Base-by-base conservation (phyloP, 495 filamentous ascomycete genomes). In the Penicillium lividum region DNA sequence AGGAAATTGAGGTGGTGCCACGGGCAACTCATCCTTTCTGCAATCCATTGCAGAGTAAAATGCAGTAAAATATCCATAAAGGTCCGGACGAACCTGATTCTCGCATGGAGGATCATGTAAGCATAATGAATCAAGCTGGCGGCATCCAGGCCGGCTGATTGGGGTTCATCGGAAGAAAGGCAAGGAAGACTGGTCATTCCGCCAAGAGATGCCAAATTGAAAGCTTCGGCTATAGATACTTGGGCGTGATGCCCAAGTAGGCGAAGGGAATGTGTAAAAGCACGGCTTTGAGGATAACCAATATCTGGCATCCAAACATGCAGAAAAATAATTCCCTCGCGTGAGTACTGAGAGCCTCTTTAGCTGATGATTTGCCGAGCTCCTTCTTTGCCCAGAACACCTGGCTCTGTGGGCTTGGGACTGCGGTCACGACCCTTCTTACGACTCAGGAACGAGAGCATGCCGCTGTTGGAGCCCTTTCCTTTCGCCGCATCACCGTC, bases 341-440 rank as follows among this genome's bases (percentile, higher is more conserved):
- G 18, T 5, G 34, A 7, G 42, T 42, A 8, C 11, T 29, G 3
- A 34, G 40, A 22, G 31, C 1, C n/a, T n/a, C 36, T 50, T 74
- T 63, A 73, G 63, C 73, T 74, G 61, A 80, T 77, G 51, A 80
- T 80, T 54, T 79, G 77, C 51, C 94, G 82, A 18, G 94, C 92
- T 7, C 94, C 94, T 68, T 98, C 94, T 67, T 97, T 97, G 53
- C 94, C 95, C 59, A 98, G 69, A 47, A 98, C 93, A 50, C 94
- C 94, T 16, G 90, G 80, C 69, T 98, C 94, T 70, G 91, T 91
- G 44, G 93, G 93, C 73, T 96, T 97, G 8, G 94, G 94, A 68
- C 93, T 97, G 67, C 89, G 84, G 49, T 92, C 91, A 42, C 94
- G 81, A 5, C 92, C 92, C 79, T 90, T 96, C 78, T 94, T 95